These are phyloP conservation scores for Pistacia atlantica DNA, from an alignment of 345 rosid species.

Conservation along the genomic window DNA sequence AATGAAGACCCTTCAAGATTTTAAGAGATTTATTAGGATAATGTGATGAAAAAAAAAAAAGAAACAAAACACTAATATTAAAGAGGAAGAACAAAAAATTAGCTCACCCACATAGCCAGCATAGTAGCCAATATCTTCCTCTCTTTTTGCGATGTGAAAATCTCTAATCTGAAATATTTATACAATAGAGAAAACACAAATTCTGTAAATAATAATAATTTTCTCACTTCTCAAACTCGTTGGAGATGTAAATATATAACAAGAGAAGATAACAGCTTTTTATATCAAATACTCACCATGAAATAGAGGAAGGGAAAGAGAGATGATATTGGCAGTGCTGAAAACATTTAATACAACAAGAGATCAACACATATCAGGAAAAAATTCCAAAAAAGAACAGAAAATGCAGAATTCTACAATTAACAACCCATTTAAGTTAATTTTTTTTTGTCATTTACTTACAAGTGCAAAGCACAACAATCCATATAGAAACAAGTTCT, in stretches of 20 bases:
- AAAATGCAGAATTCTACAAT: no score
- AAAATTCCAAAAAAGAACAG: neutral
- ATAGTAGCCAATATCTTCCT: slow-evolving; percentile 85
- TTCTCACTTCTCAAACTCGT: no score
- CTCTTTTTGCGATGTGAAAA: slow-evolving; percentile 69
- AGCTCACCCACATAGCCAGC: slow-evolving; percentile 86
- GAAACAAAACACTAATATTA: neutral
- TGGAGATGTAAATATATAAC: neutral
- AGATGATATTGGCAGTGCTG: slow-evolving; percentile 87
- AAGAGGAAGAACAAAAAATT: neutral
- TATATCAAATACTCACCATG: slow-evolving; percentile 57
- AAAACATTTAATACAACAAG: slow-evolving; percentile 22
- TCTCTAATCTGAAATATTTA: slow-evolving; percentile 58
- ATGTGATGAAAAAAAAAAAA: neutral
- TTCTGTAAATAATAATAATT: no score
- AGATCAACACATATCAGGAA: neutral
- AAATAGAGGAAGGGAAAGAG: slow-evolving; percentile 88
- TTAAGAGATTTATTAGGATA: slow-evolving; percentile 21
- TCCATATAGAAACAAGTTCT: slow-evolving; percentile 64
- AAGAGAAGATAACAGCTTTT: neutral
- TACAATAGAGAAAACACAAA: neutral
- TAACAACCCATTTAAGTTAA: no score
- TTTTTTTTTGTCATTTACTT: neutral
- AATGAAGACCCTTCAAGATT: slow-evolving; percentile 65
- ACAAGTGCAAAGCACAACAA: slow-evolving; percentile 71